Evolutionary conservation across 257 asterid species (phyloP).

Genomic region (Rhazya stricta): DNA sequence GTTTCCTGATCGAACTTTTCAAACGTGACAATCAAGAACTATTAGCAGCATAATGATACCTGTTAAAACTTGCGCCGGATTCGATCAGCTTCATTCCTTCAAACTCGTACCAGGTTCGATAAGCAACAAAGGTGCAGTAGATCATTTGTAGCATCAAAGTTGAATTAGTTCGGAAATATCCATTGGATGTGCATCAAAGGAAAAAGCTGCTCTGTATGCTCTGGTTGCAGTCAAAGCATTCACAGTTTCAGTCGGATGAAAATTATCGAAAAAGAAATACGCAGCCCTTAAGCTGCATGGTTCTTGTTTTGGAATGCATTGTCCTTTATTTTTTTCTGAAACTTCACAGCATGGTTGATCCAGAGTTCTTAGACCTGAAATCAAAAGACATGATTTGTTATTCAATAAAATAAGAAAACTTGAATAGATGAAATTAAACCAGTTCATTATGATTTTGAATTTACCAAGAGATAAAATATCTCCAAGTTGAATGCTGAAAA

Average conservation of each 20-base stretch:
- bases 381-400: neutral
- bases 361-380: neutral
- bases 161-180: too few relatives aligned
- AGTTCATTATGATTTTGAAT: slow-evolving; percentile 8
- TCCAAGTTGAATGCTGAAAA: slow-evolving; percentile 6
- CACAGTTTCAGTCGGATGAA: neutral
- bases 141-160: too few relatives aligned
- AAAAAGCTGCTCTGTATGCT: too few relatives aligned
- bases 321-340: neutral
- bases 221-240: neutral
- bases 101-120: too few relatives aligned
- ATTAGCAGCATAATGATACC: too few relatives aligned
- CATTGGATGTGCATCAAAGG: too few relatives aligned
- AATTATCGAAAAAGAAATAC: neutral
- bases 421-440: neutral
- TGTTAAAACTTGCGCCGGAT: too few relatives aligned
- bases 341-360: neutral
- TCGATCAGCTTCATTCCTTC: too few relatives aligned
- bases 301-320: neutral
- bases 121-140: too few relatives aligned
- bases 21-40: too few relatives aligned
- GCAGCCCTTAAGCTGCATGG: neutral
- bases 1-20: too few relatives aligned
- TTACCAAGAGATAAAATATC: slow-evolving; percentile 17
- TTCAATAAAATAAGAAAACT: too few relatives aligned